These are phyloP conservation scores for Herpetospermum pedunculosum DNA, from an alignment of 306 rosid species.

Conservation along the genomic window DNA sequence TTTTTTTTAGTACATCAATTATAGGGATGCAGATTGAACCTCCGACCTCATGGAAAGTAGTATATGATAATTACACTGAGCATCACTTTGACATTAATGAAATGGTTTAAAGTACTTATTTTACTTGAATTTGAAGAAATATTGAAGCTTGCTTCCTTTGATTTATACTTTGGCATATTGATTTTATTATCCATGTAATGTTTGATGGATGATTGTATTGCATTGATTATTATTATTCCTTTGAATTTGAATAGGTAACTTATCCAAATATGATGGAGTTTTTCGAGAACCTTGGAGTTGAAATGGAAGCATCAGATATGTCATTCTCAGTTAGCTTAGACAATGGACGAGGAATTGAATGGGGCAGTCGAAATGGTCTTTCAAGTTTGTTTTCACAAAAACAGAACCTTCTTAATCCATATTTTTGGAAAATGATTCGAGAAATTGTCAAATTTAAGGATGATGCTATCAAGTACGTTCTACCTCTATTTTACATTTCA, in stretches of 20 bases:
- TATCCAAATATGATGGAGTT: constrained; percentile 92
- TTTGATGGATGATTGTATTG: background rate
- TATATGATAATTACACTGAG: too few species aligned
- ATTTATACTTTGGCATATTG: background rate
- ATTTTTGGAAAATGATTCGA: constrained; percentile 69
- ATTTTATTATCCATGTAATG: background rate
- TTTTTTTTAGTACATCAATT: too few species aligned
- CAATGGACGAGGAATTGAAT: constrained; percentile 62
- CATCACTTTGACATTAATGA: too few species aligned
- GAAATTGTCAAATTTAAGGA: constrained; percentile 68
- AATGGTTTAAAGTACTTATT: too few species aligned
- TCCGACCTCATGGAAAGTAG: too few species aligned
- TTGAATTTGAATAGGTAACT: constrained; percentile 35
- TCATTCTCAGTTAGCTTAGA: constrained; percentile 72
- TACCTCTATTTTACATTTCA: background rate
- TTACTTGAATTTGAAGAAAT: background rate
- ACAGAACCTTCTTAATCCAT: constrained; percentile 48
- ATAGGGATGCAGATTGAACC: too few species aligned
- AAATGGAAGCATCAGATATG: constrained; percentile 83
- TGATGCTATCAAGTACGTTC: constrained; percentile 47
- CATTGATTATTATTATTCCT: background rate
- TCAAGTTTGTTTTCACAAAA: constrained; percentile 77
- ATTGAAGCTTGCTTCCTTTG: background rate
- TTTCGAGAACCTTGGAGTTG: constrained; percentile 74
- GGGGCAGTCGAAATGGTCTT: constrained; percentile 80